Evolutionary conservation across 1,284 basidiomycete genomes (phyloP).

Genomic region (Cutaneotrichosporon arboriforme): DNA sequence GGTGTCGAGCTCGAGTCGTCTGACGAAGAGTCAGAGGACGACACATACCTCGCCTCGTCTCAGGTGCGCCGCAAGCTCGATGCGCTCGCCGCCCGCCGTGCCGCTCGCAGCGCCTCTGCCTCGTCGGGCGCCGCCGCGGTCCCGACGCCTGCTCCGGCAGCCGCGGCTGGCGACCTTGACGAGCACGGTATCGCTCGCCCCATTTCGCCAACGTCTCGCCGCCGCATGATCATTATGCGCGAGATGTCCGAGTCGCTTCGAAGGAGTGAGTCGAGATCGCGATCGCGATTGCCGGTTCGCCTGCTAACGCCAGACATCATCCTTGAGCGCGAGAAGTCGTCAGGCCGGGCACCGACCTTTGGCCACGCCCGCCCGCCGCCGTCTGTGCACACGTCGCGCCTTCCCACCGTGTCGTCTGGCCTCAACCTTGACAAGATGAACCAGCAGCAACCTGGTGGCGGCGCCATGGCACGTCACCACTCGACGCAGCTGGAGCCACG

Average conservation of each 20-base stretch:
- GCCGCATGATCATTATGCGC: slow-evolving; percentile 41
- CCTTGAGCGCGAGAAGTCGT: slow-evolving; percentile 43
- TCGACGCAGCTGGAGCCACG: neutral
- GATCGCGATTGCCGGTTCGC: neutral
- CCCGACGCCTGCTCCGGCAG: neutral
- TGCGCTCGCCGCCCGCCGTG: slow-evolving; percentile 24
- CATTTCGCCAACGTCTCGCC: slow-evolving; percentile 34
- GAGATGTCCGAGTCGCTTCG: slow-evolving; percentile 45
- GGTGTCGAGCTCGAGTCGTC: slow-evolving; percentile 33
- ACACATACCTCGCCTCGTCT: slow-evolving; percentile 35
- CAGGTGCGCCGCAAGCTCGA: slow-evolving; percentile 34
- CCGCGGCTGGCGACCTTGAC: slow-evolving; percentile 15
- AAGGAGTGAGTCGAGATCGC: slow-evolving; percentile 31
- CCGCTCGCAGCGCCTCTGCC: neutral
- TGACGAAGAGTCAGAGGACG: slow-evolving; percentile 34
- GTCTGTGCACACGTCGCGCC: slow-evolving; percentile 23
- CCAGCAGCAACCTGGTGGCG: neutral
- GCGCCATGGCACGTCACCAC: no score
- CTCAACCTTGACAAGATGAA: slow-evolving; percentile 27
- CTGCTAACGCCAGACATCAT: slow-evolving; percentile 32
- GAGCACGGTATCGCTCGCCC: slow-evolving; percentile 31
- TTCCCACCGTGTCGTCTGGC: slow-evolving; percentile 26
- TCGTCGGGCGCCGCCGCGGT: slow-evolving; percentile 1
- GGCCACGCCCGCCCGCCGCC: slow-evolving; percentile 26
- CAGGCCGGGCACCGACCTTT: slow-evolving; percentile 15